Evolutionary conservation across 2,329 filamentous ascomycete genomes (phyloP).

Genomic region (Xylaria arbuscula): DNA sequence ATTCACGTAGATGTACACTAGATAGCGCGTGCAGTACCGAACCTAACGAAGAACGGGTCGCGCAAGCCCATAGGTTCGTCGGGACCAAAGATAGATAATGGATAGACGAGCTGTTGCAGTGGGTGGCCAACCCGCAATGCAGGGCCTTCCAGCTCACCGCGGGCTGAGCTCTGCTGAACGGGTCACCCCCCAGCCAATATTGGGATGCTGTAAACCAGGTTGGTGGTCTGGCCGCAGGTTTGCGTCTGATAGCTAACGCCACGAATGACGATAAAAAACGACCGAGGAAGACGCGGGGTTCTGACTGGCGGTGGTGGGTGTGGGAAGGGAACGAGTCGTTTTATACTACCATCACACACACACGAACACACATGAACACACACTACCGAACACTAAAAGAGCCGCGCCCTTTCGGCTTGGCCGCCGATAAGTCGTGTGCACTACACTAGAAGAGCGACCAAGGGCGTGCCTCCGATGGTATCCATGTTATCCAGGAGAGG

Average conservation of each 20-base stretch:
- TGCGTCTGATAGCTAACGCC: constrained; percentile 24
- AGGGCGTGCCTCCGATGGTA: too few relatives aligned
- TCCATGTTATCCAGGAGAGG: too few relatives aligned
- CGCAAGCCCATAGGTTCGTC: constrained; percentile 25
- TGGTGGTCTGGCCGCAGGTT: constrained; percentile 21
- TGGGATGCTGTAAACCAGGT: constrained; percentile 16
- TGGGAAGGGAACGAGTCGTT: not conserved
- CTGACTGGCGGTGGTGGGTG: not conserved
- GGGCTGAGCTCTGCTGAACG: constrained; percentile 10
- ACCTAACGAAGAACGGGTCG: constrained; percentile 7
- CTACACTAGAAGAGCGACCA: too few relatives aligned
- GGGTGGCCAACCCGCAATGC: not conserved
- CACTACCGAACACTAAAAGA: not conserved
- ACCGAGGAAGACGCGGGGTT: not conserved
- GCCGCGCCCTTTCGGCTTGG: not conserved
- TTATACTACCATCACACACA: too few relatives aligned
- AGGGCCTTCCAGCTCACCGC: not conserved
- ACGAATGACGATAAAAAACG: constrained; percentile 12
- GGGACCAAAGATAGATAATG: constrained; percentile 12
- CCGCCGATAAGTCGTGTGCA: not conserved
- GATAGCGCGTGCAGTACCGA: not conserved
- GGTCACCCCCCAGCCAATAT: constrained; percentile 20
- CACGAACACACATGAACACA: too few relatives aligned
- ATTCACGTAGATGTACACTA: not conserved
- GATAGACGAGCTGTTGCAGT: not conserved